A percentile compares a stretch with the other conserved stretches of the same genome.
phyloP scores from a whole-genome alignment of 305 asterid genomes.

The Fraxinus latifolia region DNA sequence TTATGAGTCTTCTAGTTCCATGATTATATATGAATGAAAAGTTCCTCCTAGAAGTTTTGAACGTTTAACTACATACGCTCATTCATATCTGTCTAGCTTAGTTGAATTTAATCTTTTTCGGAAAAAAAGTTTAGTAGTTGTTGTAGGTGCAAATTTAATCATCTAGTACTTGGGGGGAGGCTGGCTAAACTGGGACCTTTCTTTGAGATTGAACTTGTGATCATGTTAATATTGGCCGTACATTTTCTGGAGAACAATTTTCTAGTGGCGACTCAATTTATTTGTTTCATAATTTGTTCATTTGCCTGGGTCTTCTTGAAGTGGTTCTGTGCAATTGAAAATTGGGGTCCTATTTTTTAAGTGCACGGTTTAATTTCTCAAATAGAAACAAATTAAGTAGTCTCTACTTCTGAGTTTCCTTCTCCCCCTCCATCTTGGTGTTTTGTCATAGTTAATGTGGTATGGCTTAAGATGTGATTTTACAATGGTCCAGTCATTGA shows the following conservation, averaged over 20 bases:
- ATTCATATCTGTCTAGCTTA: background rate
- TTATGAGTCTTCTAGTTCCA: slow-evolving; percentile 3
- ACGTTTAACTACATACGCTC: background rate
- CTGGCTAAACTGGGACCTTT: background rate
- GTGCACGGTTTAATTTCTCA: slow-evolving; percentile 15
- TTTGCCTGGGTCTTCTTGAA: slow-evolving; percentile 8
- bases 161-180: slow-evolving; percentile 7
- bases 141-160: slow-evolving; percentile 10
- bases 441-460: background rate
- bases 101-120: background rate
- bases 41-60: background rate
- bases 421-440: background rate
- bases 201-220: background rate
- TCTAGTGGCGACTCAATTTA: background rate
- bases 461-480: background rate
- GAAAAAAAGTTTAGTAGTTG: background rate
- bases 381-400: background rate
- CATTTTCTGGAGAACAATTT: slow-evolving; percentile 11
- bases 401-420: background rate
- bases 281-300: slow-evolving; percentile 14
- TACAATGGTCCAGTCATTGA: background rate
- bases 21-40: background rate
- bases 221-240: slow-evolving; percentile 1
- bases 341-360: background rate
- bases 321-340: background rate